Percentiles rank a stretch among this genome's conserved stretches.
These are phyloP conservation scores for Chaetoscypha palmicola DNA, from an alignment of 2,329 filamentous ascomycete genomes.

Conservation along the genomic window DNA sequence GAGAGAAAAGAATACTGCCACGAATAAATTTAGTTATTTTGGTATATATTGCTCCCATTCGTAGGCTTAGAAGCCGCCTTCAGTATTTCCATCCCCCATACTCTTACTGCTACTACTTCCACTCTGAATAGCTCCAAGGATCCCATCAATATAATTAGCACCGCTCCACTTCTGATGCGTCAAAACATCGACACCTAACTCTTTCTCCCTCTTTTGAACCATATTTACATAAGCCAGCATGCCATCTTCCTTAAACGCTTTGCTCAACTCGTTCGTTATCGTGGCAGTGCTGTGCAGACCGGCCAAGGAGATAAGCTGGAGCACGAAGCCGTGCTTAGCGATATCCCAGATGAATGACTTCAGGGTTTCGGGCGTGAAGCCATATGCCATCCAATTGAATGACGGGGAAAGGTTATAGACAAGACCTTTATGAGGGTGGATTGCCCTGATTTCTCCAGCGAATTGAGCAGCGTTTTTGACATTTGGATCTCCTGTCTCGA, in stretches of 20 bases:
- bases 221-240: slow-evolving; percentile 98
- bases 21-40: too few relatives aligned
- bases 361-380: slow-evolving; percentile 75
- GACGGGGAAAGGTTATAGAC: slow-evolving; percentile 96
- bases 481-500: slow-evolving; percentile 86
- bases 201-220: slow-evolving; percentile 84
- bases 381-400: slow-evolving; percentile 98
- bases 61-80: slow-evolving; percentile 52
- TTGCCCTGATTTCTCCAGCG: slow-evolving; percentile 64
- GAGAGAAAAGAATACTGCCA: too few relatives aligned
- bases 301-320: slow-evolving; percentile 61
- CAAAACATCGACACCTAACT: slow-evolving; percentile 43
- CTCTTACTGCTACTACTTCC: slow-evolving; percentile 84
- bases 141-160: slow-evolving; percentile 75
- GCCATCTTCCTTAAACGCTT: slow-evolving; percentile 78
- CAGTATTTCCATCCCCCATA: slow-evolving; percentile 93
- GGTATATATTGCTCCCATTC: neutral
- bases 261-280: slow-evolving; percentile 66
- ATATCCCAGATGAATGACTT: slow-evolving; percentile 96
- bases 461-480: slow-evolving; percentile 71
- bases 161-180: slow-evolving; percentile 48
- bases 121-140: slow-evolving; percentile 83
- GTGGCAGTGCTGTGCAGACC: slow-evolving; percentile 60
- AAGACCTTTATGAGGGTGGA: slow-evolving; percentile 72
- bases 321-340: slow-evolving; percentile 73